These are phyloP conservation scores for Pulveroboletus ravenelii DNA, from an alignment of 768 basidiomycete species.

Conservation along the genomic window DNA sequence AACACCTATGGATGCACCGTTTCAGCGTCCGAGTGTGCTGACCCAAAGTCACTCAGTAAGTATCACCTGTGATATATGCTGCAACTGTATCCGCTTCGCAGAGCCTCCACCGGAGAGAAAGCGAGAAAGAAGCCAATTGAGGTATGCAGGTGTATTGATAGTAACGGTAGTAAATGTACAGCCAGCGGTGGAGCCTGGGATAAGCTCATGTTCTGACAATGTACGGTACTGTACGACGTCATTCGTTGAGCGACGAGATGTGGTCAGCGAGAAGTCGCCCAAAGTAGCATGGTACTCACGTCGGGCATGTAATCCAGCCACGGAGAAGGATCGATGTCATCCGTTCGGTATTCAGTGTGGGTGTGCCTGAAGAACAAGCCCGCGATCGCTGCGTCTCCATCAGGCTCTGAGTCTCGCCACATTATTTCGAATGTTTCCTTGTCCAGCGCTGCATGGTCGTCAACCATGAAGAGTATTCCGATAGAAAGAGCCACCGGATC, in stretches of 20 bases:
- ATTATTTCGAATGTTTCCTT: conserved; percentile 68
- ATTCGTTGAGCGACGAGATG: background rate
- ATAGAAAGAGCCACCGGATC: background rate
- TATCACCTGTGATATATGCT: conserved; percentile 61
- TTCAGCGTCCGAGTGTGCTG: background rate
- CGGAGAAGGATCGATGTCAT: conserved; percentile 28
- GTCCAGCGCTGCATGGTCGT: conserved; percentile 49
- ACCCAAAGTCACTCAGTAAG: background rate
- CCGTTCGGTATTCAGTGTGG: conserved; percentile 57
- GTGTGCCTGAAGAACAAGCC: conserved; percentile 59
- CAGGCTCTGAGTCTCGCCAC: conserved; percentile 67
- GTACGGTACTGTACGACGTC: conserved; percentile 27
- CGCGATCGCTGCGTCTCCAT: conserved; percentile 41
- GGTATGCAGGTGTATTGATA: conserved; percentile 60
- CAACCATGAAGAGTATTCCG: background rate
- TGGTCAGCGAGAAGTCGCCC: background rate
- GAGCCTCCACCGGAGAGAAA: conserved; percentile 61
- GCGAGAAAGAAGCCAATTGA: conserved; percentile 57
- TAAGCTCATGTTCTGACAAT: conserved; percentile 39
- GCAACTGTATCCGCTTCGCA: conserved; percentile 53
- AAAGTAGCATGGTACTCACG: conserved; percentile 29
- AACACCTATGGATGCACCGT: conserved; percentile 10
- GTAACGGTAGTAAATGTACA: conserved; percentile 62
- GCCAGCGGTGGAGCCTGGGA: conserved; percentile 42
- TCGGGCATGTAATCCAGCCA: conserved; percentile 51